Evolutionary conservation across 306 rosid genomes (phyloP), one percentile per base, ranked within the genome.

Genomic region (Castanea mollissima): DNA sequence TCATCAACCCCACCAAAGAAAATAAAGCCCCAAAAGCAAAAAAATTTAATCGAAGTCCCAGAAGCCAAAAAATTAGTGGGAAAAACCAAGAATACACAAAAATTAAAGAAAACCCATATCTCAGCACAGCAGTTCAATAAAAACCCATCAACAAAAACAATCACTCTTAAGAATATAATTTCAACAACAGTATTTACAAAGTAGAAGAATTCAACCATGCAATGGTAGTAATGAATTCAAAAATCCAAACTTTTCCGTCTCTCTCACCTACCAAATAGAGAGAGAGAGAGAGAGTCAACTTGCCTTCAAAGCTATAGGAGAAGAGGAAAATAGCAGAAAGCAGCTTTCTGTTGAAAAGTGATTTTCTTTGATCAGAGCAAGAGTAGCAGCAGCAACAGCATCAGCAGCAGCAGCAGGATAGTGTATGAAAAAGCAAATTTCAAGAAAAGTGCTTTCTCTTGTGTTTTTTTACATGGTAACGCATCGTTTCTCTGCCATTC

Each of bases 301-400:
- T 76, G 77, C 92, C 88, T 80, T 15, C 19, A 80, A 82, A 86
- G 44, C 67, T 4, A 41, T 64, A 34, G 46, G 65, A 75, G 78
- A 65, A 31, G 14, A 21, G 67, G 74, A 71, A 35, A 71, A 18
- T 23, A 73, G 82, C 69, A 27, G 86, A 81, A 81, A 74, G 80
- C 73, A 60, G 84, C 57, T 78, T 67, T 41, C 32, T 15, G 68
- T 15, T 27, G 35, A 56, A 54, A n/a, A 75, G 60, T 19, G 69
- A 15, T 35, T 27, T 79, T 34, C 34, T 6, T 12, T 18, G 5
- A 12, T 1, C 15, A 12, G 34, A 64, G 74, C 55, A 51, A 23
- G 70, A 20, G 46, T 7, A 21, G 34, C 71, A 49, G 54, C 15
- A 9, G 14, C 41, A 4, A 5, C 27, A 20, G 31, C 41, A 4